Conservation (phyloP, 2,329 filamentous ascomycete species). For the Meredithiella fracta region DNA sequence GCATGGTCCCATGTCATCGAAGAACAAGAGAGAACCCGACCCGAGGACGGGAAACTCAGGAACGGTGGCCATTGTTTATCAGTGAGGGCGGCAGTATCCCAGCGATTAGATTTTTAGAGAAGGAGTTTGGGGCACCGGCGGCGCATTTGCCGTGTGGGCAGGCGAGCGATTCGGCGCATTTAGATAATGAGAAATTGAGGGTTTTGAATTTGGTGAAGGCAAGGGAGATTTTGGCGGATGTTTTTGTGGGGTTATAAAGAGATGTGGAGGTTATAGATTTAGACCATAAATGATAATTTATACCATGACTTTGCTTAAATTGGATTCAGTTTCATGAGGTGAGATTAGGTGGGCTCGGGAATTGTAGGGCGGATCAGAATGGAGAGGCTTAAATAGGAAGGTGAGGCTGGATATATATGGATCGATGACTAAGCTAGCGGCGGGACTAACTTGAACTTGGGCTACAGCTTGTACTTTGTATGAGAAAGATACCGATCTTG, state of each 20-base stretch:
- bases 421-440: too few species aligned
- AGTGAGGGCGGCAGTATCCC: slow-evolving; percentile 92
- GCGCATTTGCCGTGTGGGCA: slow-evolving; percentile 90
- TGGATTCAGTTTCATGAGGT: too few species aligned
- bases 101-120: slow-evolving; percentile 83
- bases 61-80: slow-evolving; percentile 60
- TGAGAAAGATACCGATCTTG: too few species aligned
- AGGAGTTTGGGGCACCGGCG: slow-evolving; percentile 79
- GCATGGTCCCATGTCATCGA: slow-evolving; percentile 55
- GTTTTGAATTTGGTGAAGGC: slow-evolving; percentile 80
- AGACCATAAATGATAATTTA: too few species aligned
- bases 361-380: too few species aligned
- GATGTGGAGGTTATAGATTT: not conserved
- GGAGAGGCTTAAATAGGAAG: too few species aligned
- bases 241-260: slow-evolving; percentile 52
- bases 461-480: too few species aligned
- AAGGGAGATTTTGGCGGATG: slow-evolving; percentile 73
- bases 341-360: too few species aligned
- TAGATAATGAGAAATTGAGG: slow-evolving; percentile 87
- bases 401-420: too few species aligned
- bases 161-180: slow-evolving; percentile 80
- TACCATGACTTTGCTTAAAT: too few species aligned
- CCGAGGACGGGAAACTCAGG: not conserved
- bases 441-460: too few species aligned
- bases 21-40: slow-evolving; percentile 13